Percentiles rank a stretch among this genome's conserved stretches.
phyloP scores from a whole-genome alignment of 257 asterid species.

The Craterostigma plantagineum region DNA sequence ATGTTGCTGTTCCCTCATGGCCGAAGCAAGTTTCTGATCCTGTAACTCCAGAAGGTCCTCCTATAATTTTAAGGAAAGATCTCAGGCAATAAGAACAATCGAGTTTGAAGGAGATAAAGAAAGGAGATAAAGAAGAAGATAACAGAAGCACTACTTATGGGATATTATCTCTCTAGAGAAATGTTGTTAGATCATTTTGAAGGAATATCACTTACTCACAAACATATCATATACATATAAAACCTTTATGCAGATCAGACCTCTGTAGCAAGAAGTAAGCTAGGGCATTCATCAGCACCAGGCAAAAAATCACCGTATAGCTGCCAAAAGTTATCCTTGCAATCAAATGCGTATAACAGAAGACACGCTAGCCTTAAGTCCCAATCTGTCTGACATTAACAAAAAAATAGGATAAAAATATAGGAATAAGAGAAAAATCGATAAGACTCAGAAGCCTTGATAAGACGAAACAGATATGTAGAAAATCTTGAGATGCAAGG shows the following conservation, averaged over 20 bases:
- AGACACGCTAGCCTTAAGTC: constrained; percentile 93
- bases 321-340: constrained; percentile 94
- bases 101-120: background rate
- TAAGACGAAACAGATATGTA: background rate
- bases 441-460: background rate
- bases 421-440: background rate
- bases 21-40: constrained; percentile 71
- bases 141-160: background rate
- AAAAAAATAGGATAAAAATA: constrained; percentile 9
- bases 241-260: constrained; percentile 20
- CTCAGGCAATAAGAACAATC: constrained; percentile 9
- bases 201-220: too few species aligned
- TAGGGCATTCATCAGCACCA: constrained; percentile 68
- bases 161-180: background rate
- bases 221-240: background rate
- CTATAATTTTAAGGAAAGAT: constrained; percentile 19
- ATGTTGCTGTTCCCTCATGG: constrained; percentile 47
- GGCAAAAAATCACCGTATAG: constrained; percentile 93
- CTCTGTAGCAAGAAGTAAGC: constrained; percentile 94
- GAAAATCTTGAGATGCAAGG: too few species aligned
- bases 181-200: too few species aligned
- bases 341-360: constrained; percentile 70
- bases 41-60: constrained; percentile 91
- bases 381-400: constrained; percentile 75
- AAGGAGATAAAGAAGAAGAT: too few species aligned